Conservation (phyloP, 805 yeast genomes). For the Alloascoidea hylecoeti region DNA sequence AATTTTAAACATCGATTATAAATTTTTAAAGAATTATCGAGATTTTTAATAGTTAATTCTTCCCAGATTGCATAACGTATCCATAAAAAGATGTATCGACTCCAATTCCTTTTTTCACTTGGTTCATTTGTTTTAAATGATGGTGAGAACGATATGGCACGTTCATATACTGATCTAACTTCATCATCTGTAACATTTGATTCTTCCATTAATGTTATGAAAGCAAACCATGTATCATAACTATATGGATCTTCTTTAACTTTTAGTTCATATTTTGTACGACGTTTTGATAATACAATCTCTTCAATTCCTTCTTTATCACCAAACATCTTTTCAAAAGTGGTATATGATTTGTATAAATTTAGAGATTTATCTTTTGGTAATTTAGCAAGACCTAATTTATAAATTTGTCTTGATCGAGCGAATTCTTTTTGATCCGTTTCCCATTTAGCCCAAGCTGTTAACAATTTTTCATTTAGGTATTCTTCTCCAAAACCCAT, state of each 20-base stretch:
- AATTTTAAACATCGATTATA: slow-evolving; percentile 34
- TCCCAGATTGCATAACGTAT: slow-evolving; percentile 45
- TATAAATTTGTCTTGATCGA: slow-evolving; percentile 45
- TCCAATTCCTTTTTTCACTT: slow-evolving; percentile 44
- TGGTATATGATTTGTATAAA: slow-evolving; percentile 28
- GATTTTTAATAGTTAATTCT: slow-evolving; percentile 33
- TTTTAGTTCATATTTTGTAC: slow-evolving; percentile 34
- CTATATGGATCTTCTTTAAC: slow-evolving; percentile 34
- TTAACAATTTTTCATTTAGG: slow-evolving; percentile 23
- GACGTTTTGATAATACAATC: slow-evolving; percentile 39
- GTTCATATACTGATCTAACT: slow-evolving; percentile 23
- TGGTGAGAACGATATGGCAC: slow-evolving; percentile 27
- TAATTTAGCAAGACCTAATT: slow-evolving; percentile 31
- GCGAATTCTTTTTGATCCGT: slow-evolving; percentile 41
- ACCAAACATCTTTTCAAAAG: slow-evolving; percentile 58
- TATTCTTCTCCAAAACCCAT: slow-evolving; percentile 15
- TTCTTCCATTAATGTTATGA: slow-evolving; percentile 35
- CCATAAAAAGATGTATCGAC: slow-evolving; percentile 59
- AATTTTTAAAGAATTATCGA: slow-evolving; percentile 29
- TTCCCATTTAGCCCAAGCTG: slow-evolving; percentile 64
- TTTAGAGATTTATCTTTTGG: slow-evolving; percentile 21
- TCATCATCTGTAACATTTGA: slow-evolving; percentile 16
- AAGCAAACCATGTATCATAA: slow-evolving; percentile 78
- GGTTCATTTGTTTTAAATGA: slow-evolving; percentile 17
- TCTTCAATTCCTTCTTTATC: slow-evolving; percentile 34